phyloP scores from a whole-genome alignment of 2,329 filamentous ascomycete genomes.

The Fusarium sp. region DNA sequence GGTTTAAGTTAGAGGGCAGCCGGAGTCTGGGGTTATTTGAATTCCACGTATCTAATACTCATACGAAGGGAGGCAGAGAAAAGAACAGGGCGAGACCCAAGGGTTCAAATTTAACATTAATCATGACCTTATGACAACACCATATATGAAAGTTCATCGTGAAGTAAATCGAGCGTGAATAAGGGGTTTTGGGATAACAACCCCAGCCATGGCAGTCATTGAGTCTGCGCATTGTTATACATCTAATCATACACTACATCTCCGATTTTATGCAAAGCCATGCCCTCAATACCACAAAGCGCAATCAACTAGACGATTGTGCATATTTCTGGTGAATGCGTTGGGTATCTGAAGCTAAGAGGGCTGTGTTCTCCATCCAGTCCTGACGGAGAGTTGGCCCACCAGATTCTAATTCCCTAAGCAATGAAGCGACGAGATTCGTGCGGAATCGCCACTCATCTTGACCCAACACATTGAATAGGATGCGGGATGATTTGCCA shows the following conservation, averaged over 20 bases:
- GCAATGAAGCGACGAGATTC: constrained; percentile 37
- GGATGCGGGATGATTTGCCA: constrained; percentile 47
- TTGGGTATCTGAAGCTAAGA: background rate
- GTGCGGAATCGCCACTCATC: constrained; percentile 52
- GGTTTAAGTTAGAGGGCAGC: constrained; percentile 34
- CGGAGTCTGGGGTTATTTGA: constrained; percentile 33
- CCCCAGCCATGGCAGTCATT: background rate
- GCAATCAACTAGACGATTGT: background rate
- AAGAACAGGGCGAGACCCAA: constrained; percentile 25
- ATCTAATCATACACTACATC: constrained; percentile 24
- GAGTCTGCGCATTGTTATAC: constrained; percentile 13
- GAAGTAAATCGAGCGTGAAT: background rate
- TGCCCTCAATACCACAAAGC: background rate
- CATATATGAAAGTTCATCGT: background rate
- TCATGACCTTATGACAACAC: constrained; percentile 41
- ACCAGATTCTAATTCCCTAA: constrained; percentile 37
- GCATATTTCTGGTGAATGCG: background rate
- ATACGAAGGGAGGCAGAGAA: constrained; percentile 10
- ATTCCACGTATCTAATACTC: constrained; percentile 30
- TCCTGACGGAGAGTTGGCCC: constrained; percentile 22
- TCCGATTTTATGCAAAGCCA: background rate
- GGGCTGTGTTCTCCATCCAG: constrained; percentile 27
- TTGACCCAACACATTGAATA: constrained; percentile 53
- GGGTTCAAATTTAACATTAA: constrained; percentile 32
- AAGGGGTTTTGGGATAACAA: background rate